Percentiles rank a stretch among this genome's conserved stretches.
Conservation (phyloP, 2,329 filamentous ascomycete genomes). For the Mariannaea elegans region DNA sequence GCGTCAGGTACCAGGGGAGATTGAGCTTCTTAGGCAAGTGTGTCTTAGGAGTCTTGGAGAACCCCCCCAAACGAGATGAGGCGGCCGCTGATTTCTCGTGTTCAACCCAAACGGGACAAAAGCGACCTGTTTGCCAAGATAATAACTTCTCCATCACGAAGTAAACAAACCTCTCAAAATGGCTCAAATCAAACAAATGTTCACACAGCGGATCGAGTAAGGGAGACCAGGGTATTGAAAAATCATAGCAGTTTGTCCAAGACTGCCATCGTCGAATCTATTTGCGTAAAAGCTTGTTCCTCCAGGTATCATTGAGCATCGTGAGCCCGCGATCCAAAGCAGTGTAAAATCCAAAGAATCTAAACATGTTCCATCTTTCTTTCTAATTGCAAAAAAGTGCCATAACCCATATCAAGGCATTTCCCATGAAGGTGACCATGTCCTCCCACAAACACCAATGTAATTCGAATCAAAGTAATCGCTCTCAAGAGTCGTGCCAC, state of each 20-base stretch:
- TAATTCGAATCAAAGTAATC: constrained; percentile 8
- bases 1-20: neutral
- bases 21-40: no score
- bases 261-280: constrained; percentile 2
- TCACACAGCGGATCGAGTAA: no score
- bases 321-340: constrained; percentile 16
- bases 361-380: neutral
- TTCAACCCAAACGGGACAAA: neutral
- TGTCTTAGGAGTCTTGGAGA: no score
- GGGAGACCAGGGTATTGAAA: neutral
- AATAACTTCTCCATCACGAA: neutral
- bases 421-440: constrained; percentile 29
- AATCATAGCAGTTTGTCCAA: neutral
- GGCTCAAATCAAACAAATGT: neutral
- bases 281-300: constrained; percentile 24
- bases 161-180: neutral
- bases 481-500: constrained; percentile 18
- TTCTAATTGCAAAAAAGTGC: constrained; percentile 17
- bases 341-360: constrained; percentile 24
- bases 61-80: neutral
- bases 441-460: constrained; percentile 34
- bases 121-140: neutral
- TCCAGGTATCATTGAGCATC: constrained; percentile 37
- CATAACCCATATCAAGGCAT: constrained; percentile 33
- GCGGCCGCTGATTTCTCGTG: neutral